Evolutionary conservation across 1,284 basidiomycete species (phyloP), one percentile per base, ranked within the genome.

Genomic region (Naganishia sp.): DNA sequence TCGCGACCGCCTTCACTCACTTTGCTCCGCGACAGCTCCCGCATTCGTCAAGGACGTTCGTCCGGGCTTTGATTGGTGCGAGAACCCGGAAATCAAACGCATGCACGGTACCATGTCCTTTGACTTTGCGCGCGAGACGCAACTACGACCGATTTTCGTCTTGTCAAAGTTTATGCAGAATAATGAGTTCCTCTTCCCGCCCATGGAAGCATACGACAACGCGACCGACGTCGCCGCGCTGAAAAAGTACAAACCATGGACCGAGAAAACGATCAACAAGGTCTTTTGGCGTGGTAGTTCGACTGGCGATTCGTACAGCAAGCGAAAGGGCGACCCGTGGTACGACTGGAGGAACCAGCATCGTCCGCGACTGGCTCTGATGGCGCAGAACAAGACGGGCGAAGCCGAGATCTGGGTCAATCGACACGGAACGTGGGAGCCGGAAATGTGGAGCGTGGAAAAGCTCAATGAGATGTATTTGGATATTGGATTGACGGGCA

Each of bases 211-310:
- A 6, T 79, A 78, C 67, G 69, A 71, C 28, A 77, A 78, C 67
- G 66, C 68, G 28, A 74, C 74, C 6, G 68, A 69, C 1, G 28
- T 60, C 6, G 28, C 67, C 2, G 69, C 69, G 1, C 39, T 65
- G 39, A 66, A 69, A 47, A 71, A 75, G 47, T 72, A 72, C 53
- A 64, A 73, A 11, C 73, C 77, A 2, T 81, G 80, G 79, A 69
- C 69, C 41, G 70, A 75, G 7, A 80, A 81, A 71, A 73, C 71
- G 5, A 69, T 75, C 47, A 60, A 70, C 56, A 80, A 80, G 69
- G 57, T 82, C 23, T 80, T 81, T 62, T 82, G 81, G 81, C 70
- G 81, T 32, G 81, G 81, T 0, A 73, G 72, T 9, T 73, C 75
- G 0, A 82, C 81, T 0, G 81, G 81, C 21, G 80, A 80, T 67